A percentile compares a stretch with the other conserved stretches of the same genome.
phyloP scores from a whole-genome alignment of 768 basidiomycete species.

The Sarcomyxa edulis region DNA sequence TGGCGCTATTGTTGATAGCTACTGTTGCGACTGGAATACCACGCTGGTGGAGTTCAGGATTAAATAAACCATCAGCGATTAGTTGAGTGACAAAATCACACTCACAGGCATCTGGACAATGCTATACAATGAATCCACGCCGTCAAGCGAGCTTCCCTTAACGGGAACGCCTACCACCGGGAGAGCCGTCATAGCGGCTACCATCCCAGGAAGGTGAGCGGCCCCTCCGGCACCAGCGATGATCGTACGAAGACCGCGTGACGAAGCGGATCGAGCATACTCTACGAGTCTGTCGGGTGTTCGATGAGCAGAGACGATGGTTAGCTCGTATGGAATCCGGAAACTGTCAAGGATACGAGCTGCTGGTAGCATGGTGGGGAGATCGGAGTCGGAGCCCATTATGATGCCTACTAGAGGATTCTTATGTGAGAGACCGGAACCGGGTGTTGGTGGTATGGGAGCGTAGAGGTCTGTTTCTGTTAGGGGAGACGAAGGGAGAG shows the following conservation, averaged over 20 bases:
- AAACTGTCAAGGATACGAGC: slow-evolving; percentile 83
- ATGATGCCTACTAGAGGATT: slow-evolving; percentile 87
- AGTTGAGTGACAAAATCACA: slow-evolving; percentile 12
- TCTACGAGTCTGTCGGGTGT: slow-evolving; percentile 83
- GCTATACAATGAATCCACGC: slow-evolving; percentile 94
- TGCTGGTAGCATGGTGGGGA: slow-evolving; percentile 90
- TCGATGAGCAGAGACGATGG: slow-evolving; percentile 94
- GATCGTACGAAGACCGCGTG: slow-evolving; percentile 65
- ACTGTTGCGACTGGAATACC: slow-evolving; percentile 97
- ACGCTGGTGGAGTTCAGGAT: slow-evolving; percentile 43
- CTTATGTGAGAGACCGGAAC: slow-evolving; percentile 51
- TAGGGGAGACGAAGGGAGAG: slow-evolving; percentile 45
- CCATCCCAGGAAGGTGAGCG: slow-evolving; percentile 98
- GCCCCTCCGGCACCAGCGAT: slow-evolving; percentile 99
- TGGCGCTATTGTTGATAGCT: slow-evolving; percentile 92
- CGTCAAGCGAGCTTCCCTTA: slow-evolving; percentile 88
- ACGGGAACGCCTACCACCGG: slow-evolving; percentile 98
- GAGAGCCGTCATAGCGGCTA: slow-evolving; percentile 87
- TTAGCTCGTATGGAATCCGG: slow-evolving; percentile 83
- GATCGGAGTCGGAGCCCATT: slow-evolving; percentile 98
- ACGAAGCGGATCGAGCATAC: slow-evolving; percentile 72
- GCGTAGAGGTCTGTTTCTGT: slow-evolving; percentile 51
- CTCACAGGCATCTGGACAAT: slow-evolving; percentile 99
- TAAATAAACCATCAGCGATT: slow-evolving; percentile 3
- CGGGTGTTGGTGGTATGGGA: slow-evolving; percentile 35